Evolutionary conservation across 2,329 filamentous ascomycete genomes (phyloP).

Genomic region (Colletotrichum orchidophilum): DNA sequence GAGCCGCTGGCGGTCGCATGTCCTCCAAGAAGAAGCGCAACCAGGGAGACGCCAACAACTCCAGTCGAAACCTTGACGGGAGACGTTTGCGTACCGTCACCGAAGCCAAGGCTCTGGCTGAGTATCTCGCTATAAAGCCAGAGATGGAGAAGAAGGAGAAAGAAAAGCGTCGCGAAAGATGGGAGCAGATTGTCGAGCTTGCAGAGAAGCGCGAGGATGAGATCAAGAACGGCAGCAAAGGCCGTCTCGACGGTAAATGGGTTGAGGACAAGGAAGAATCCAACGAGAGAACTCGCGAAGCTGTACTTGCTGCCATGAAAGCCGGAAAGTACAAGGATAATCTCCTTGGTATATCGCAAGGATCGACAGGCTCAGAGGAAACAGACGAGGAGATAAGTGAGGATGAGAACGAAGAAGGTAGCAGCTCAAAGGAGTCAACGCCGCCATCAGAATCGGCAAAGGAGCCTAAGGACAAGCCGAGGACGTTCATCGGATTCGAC

Average conservation of each 20-base stretch:
- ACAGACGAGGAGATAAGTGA: constrained; percentile 45
- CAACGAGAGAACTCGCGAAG: constrained; percentile 81
- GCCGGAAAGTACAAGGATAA: constrained; percentile 71
- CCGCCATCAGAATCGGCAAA: constrained; percentile 54
- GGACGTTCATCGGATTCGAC: constrained; percentile 78
- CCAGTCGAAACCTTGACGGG: constrained; percentile 92
- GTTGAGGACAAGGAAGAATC: constrained; percentile 94
- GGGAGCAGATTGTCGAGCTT: constrained; percentile 87
- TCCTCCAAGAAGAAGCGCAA: constrained; percentile 90
- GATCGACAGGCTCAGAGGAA: constrained; percentile 53
- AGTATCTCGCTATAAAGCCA: constrained; percentile 94
- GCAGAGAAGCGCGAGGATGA: constrained; percentile 87
- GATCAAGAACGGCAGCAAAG: constrained; percentile 76
- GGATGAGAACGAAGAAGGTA: constrained; percentile 50
- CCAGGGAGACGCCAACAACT: constrained; percentile 84
- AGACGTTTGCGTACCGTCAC: constrained; percentile 89
- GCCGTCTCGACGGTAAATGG: constrained; percentile 88
- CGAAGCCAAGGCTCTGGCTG: constrained; percentile 93
- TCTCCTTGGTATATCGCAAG: constrained; percentile 60
- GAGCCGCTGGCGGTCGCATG: constrained; percentile 97
- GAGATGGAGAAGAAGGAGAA: constrained; percentile 97
- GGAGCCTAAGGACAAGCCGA: constrained; percentile 50
- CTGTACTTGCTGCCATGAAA: constrained; percentile 76
- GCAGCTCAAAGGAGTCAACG: constrained; percentile 59
- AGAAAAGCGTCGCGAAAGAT: constrained; percentile 83